A percentile compares a stretch with the other conserved stretches of the same genome.
These are phyloP conservation scores for Ambrosiella cleistominuta DNA, from an alignment of 2,329 filamentous ascomycete species.

Conservation along the genomic window DNA sequence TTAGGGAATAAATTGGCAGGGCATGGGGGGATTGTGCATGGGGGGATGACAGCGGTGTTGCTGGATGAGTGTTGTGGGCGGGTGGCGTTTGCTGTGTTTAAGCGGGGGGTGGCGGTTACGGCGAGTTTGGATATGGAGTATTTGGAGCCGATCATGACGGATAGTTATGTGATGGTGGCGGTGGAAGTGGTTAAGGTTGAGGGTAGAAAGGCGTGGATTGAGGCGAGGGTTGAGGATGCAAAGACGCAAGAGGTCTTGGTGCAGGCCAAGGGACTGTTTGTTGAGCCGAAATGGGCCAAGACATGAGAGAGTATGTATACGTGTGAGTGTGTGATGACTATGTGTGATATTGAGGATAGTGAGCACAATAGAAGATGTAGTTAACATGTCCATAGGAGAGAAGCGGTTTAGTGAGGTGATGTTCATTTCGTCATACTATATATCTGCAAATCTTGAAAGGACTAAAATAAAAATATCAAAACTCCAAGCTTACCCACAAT, in stretches of 20 bases:
- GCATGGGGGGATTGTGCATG: constrained; percentile 15
- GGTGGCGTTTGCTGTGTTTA: constrained; percentile 11
- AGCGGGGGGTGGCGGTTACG: constrained; percentile 14
- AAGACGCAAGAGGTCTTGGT: constrained; percentile 11
- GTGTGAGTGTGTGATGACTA: background rate
- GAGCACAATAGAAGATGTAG: background rate
- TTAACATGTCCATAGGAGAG: background rate
- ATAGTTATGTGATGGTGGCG: constrained; percentile 11
- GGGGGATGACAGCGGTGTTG: constrained; percentile 15
- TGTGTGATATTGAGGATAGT: background rate
- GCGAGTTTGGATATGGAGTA: constrained; percentile 15
- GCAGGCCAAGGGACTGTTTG: constrained; percentile 13
- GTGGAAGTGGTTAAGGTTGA: constrained; percentile 12
- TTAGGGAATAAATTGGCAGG: constrained; percentile 14
- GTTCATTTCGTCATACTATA: constrained; percentile 3
- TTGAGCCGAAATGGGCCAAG: constrained; percentile 14
- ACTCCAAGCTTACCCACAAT: background rate
- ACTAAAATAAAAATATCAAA: constrained; percentile 2
- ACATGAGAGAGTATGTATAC: background rate
- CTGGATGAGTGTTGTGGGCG: constrained; percentile 15
- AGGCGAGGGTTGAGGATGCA: constrained; percentile 13
- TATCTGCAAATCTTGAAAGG: background rate
- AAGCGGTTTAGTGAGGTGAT: background rate
- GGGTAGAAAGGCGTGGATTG: constrained; percentile 15
- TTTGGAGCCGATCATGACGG: constrained; percentile 13